phyloP scores from a whole-genome alignment of 192 early-diverging fungal genomes.

The Coemansia sp. region DNA sequence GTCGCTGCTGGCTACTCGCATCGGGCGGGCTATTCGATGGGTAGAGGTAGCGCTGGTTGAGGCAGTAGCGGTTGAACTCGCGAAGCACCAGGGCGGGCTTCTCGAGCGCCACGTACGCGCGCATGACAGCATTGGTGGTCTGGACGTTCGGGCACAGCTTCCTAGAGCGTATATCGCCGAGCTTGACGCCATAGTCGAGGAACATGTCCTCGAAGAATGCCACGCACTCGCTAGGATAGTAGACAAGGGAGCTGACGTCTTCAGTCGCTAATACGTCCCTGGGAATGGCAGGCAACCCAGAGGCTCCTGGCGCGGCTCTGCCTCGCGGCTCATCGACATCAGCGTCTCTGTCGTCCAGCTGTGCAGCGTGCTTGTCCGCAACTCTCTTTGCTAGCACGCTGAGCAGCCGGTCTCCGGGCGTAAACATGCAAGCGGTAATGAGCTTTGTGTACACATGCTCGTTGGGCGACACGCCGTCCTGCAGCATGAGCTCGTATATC shows the following conservation, averaged over 20 bases:
- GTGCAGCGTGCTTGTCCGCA: background rate
- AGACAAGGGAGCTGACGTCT: constrained; percentile 17
- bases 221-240: constrained; percentile 41
- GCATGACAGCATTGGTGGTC: constrained; percentile 50
- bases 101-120: constrained; percentile 34
- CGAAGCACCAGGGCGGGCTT: constrained; percentile 28
- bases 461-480: constrained; percentile 39
- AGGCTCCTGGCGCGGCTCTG: background rate
- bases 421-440: constrained; percentile 53
- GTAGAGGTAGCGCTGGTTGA: constrained; percentile 26
- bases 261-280: background rate
- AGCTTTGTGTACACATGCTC: constrained; percentile 50
- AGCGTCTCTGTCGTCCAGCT: background rate
- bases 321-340: background rate
- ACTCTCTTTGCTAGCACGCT: constrained; percentile 11
- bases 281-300: constrained; percentile 28
- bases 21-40: constrained; percentile 26
- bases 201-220: constrained; percentile 47
- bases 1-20: constrained; percentile 6
- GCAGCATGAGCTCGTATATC: constrained; percentile 46
- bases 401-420: constrained; percentile 27
- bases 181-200: constrained; percentile 15
- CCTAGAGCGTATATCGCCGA: constrained; percentile 9
- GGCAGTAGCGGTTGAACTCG: constrained; percentile 44
- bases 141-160: constrained; percentile 26